phyloP scores from a whole-genome alignment of 257 asterid species.

The Nicotiana undulata region DNA sequence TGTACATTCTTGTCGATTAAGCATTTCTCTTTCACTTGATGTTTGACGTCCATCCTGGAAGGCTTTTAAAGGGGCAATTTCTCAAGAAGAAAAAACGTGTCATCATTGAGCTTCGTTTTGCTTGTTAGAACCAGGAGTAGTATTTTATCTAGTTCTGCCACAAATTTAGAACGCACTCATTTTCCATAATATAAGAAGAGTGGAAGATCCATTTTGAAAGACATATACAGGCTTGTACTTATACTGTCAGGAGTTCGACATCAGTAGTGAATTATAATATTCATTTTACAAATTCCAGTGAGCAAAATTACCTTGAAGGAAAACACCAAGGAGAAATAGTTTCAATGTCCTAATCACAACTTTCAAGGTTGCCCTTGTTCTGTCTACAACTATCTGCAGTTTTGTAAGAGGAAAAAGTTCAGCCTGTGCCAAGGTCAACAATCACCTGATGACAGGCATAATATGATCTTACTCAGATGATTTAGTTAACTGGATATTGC shows the following conservation, averaged over 20 bases:
- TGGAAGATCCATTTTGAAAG: background rate
- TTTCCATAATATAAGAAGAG: background rate
- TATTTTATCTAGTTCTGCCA: background rate
- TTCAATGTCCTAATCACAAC: constrained; percentile 49
- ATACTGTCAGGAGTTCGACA: background rate
- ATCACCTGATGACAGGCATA: background rate
- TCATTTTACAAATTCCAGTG: background rate
- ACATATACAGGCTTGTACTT: background rate
- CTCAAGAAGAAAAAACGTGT: background rate
- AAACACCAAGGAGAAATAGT: constrained; percentile 63
- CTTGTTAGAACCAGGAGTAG: background rate
- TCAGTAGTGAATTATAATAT: background rate
- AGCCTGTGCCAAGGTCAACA: background rate
- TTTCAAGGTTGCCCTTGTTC: constrained; percentile 48
- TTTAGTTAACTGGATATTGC: background rate
- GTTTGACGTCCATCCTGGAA: background rate
- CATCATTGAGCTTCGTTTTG: background rate
- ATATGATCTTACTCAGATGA: background rate
- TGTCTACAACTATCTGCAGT: constrained; percentile 51
- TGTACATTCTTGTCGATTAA: background rate
- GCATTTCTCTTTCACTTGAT: background rate
- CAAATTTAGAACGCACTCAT: background rate
- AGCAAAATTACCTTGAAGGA: constrained; percentile 64
- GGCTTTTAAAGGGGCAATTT: background rate
- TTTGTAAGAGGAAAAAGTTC: constrained; percentile 1